Conservation (phyloP, 768 basidiomycete genomes). For the Boletus coccyginus region DNA sequence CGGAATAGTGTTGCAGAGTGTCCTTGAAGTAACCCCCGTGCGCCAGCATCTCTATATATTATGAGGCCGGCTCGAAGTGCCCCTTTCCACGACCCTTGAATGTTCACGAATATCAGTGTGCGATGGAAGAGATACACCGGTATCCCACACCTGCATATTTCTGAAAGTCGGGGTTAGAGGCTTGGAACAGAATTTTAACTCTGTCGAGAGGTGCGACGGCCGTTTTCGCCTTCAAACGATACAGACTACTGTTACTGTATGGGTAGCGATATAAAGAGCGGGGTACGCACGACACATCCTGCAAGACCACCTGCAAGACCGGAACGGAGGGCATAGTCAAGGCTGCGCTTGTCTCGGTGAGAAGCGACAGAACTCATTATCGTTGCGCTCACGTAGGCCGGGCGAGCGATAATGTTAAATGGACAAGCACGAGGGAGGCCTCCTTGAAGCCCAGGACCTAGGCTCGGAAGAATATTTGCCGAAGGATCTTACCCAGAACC, state of each 20-base stretch:
- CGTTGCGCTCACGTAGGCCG: constrained; percentile 7
- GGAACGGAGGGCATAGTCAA: constrained; percentile 69
- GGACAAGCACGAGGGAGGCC: background rate
- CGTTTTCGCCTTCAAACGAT: constrained; percentile 72
- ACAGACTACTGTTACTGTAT: constrained; percentile 9
- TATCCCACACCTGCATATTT: constrained; percentile 83
- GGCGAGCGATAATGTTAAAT: background rate
- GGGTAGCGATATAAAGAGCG: background rate
- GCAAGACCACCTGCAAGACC: constrained; percentile 92
- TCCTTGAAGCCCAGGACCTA: background rate
- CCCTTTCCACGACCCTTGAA: constrained; percentile 81
- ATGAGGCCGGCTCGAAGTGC: constrained; percentile 70
- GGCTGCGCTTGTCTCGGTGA: constrained; percentile 50
- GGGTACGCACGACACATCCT: constrained; percentile 78
- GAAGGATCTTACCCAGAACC: constrained; percentile 14
- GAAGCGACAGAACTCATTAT: constrained; percentile 35
- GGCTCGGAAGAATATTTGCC: background rate
- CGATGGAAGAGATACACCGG: constrained; percentile 23
- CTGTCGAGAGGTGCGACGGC: constrained; percentile 94
- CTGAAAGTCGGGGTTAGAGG: constrained; percentile 90
- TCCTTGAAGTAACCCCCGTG: constrained; percentile 87
- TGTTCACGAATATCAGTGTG: constrained; percentile 5
- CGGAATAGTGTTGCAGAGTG: constrained; percentile 93
- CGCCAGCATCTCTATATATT: constrained; percentile 67
- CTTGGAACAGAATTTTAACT: constrained; percentile 98